These are phyloP conservation scores for Oryza longistaminata DNA, from an alignment of 176 grass and related monocot genomes.

Conservation along the genomic window DNA sequence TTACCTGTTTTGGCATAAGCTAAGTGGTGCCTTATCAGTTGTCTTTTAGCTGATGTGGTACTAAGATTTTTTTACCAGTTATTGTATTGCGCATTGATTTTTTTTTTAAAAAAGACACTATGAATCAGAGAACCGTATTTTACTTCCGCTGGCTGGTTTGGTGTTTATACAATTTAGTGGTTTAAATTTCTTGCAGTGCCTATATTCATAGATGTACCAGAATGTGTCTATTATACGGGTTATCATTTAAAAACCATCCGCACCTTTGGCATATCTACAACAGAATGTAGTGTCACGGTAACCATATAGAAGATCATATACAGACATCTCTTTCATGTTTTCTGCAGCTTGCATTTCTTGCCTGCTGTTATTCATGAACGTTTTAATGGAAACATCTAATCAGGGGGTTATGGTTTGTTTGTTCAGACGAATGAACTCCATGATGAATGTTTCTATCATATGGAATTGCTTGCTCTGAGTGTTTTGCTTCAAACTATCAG, in stretches of 20 bases:
- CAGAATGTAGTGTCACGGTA: neutral
- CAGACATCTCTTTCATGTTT: constrained; percentile 12
- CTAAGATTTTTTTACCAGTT: neutral
- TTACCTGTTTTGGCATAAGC: neutral
- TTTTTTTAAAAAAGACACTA: neutral
- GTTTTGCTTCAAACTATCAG: neutral
- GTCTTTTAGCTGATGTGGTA: neutral
- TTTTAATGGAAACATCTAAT: neutral
- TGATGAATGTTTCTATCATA: neutral
- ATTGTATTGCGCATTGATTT: neutral
- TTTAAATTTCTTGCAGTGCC: neutral
- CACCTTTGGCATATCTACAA: constrained; percentile 2
- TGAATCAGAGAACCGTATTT: neutral
- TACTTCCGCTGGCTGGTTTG: neutral
- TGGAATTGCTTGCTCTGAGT: neutral
- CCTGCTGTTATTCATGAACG: neutral
- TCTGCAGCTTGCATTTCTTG: neutral
- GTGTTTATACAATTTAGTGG: neutral
- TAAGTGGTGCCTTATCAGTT: neutral
- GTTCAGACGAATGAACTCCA: neutral
- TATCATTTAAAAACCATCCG: neutral
- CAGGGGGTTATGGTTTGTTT: neutral
- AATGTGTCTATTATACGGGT: too few species aligned
- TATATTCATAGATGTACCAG: neutral
- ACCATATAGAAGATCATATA: neutral